Conservation (phyloP, 2,329 filamentous ascomycete genomes). For the Colletotrichum lentis region DNA sequence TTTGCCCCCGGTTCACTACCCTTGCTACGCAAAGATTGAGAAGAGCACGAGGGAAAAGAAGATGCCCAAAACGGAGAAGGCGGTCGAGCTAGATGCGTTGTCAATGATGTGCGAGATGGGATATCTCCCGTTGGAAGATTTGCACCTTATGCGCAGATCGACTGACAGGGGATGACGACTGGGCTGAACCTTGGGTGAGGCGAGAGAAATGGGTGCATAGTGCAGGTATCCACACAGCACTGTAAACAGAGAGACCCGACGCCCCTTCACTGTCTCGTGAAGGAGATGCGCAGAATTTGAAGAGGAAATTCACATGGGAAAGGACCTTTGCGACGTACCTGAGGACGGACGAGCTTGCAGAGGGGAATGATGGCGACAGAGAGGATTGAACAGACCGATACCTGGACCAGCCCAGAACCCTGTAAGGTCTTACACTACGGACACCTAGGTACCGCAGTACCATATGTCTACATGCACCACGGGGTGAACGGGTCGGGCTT, state of each 20-base stretch:
- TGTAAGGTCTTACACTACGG: background rate
- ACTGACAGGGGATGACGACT: constrained; percentile 33
- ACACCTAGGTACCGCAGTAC: background rate
- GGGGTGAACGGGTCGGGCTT: background rate
- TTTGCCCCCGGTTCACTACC: background rate
- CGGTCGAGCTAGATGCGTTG: constrained; percentile 36
- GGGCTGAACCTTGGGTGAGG: constrained; percentile 35
- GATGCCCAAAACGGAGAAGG: constrained; percentile 25
- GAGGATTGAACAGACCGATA: background rate
- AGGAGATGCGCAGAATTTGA: constrained; percentile 22
- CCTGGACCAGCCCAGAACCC: constrained; percentile 6
- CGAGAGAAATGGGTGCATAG: background rate
- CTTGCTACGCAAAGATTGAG: background rate
- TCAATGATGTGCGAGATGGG: constrained; percentile 37
- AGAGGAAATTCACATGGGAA: constrained; percentile 26
- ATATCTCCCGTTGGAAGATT: constrained; percentile 38
- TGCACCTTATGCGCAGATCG: constrained; percentile 38
- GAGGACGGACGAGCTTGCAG: background rate
- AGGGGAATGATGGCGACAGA: background rate
- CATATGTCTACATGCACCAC: background rate
- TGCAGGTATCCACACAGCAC: too few relatives aligned
- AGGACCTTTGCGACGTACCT: constrained; percentile 22
- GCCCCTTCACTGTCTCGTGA: constrained; percentile 26
- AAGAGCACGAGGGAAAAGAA: constrained; percentile 5
- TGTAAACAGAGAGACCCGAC: background rate